phyloP scores from a whole-genome alignment of 164 flowering plant species.

The Chimonanthus praecox region DNA sequence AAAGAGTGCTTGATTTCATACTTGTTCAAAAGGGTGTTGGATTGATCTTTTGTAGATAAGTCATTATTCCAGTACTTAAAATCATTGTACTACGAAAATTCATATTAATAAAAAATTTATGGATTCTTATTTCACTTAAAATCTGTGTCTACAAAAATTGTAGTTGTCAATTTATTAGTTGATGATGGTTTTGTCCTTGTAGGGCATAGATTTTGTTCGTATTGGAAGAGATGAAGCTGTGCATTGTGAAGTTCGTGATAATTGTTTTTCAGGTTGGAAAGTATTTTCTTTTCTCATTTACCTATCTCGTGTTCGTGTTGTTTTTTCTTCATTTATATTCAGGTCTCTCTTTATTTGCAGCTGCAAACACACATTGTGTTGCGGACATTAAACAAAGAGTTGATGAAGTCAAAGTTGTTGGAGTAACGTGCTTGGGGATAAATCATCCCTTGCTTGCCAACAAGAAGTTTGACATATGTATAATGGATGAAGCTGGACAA shows the following conservation, averaged over 20 bases:
- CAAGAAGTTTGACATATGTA: constrained; percentile 89
- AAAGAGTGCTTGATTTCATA: no score
- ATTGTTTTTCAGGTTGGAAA: constrained; percentile 73
- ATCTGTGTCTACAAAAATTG: no score
- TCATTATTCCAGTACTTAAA: no score
- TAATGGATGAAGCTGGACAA: constrained; percentile 99
- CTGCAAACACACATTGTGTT: constrained; percentile 36
- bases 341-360: constrained; percentile 30
- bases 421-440: constrained; percentile 90
- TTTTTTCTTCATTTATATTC: constrained; percentile 4
- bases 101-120: no score
- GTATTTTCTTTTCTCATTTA: background rate
- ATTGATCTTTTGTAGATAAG: no score
- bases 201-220: constrained; percentile 89
- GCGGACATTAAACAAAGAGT: constrained; percentile 58
- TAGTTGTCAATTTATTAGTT: no score
- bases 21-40: no score
- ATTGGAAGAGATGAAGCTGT: constrained; percentile 83
- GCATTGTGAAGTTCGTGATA: constrained; percentile 63
- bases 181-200: constrained; percentile 5
- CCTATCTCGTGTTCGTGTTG: background rate
- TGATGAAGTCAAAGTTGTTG: constrained; percentile 77
- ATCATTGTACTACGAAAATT: no score
- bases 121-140: no score
- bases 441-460: constrained; percentile 76